Conservation (phyloP, 1,284 basidiomycete genomes). For the Austroboletus niveus region DNA sequence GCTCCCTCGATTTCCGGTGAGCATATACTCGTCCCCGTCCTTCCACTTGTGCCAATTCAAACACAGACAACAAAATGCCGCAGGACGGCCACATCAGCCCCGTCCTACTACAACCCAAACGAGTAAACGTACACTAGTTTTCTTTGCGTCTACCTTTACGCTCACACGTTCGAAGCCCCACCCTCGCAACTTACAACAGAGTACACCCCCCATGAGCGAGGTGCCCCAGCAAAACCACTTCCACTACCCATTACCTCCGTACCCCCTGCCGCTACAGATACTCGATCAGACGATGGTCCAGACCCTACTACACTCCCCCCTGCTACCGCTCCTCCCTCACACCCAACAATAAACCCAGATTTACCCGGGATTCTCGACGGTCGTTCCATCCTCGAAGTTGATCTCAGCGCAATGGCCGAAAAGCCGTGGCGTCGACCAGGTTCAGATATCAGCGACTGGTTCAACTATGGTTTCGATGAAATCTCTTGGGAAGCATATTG, state of each 20-base stretch:
- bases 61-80: constrained; percentile 31
- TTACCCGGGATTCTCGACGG: constrained; percentile 70
- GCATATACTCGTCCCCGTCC: constrained; percentile 14
- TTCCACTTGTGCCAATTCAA: constrained; percentile 1
- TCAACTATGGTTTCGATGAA: constrained; percentile 99
- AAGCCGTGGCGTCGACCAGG: constrained; percentile 95
- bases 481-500: constrained; percentile 92
- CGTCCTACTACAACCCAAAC: constrained; percentile 27
- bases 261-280: constrained; percentile 21
- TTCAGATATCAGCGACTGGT: constrained; percentile 95
- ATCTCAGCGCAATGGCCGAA: constrained; percentile 77
- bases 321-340: constrained; percentile 67
- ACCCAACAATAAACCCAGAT: constrained; percentile 72
- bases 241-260: constrained; percentile 23
- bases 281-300: constrained; percentile 46
- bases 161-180: constrained; percentile 28
- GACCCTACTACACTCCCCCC: constrained; percentile 65
- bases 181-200: constrained; percentile 80
- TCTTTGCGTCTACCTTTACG: neutral
- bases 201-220: constrained; percentile 83
- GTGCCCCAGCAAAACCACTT: constrained; percentile 32
- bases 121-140: constrained; percentile 31
- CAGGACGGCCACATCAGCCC: constrained; percentile 18
- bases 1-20: constrained; percentile 73
- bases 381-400: constrained; percentile 86